phyloP scores from a whole-genome alignment of 192 early-diverging fungal species.

The Backusella luteola region DNA sequence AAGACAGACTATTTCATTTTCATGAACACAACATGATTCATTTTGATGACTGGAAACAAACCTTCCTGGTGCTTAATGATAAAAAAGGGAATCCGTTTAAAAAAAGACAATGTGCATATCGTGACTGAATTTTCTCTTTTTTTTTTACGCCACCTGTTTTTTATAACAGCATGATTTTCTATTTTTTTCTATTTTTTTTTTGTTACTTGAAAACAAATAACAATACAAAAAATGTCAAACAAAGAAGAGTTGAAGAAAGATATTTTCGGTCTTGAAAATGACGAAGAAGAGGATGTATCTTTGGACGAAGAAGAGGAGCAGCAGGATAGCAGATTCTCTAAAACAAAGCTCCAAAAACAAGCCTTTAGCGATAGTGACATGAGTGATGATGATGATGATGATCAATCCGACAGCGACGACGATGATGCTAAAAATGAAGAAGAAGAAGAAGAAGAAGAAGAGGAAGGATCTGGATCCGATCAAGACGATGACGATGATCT shows the following conservation, averaged over 20 bases:
- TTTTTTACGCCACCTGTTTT: background rate
- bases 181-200: background rate
- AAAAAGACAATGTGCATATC: background rate
- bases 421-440: conserved; percentile 32
- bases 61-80: background rate
- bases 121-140: conserved; percentile 5
- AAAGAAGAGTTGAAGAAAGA: conserved; percentile 22
- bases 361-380: background rate
- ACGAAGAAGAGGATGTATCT: conserved; percentile 20
- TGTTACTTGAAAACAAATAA: background rate
- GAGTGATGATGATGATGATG: conserved; percentile 13
- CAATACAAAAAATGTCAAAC: conserved; percentile 4
- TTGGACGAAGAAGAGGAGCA: conserved; percentile 22
- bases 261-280: conserved; percentile 23
- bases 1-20: too few relatives aligned
- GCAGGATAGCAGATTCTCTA: conserved; percentile 26
- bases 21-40: too few relatives aligned
- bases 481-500: conserved; percentile 24
- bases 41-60: too few relatives aligned
- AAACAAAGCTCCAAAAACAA: conserved; percentile 9
- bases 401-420: conserved; percentile 31
- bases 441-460: conserved; percentile 28
- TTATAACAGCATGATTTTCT: background rate
- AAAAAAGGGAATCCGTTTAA: background rate
- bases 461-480: background rate